Base-by-base conservation (phyloP, 257 asterid genomes). In the Ligustrum vulgare region DNA sequence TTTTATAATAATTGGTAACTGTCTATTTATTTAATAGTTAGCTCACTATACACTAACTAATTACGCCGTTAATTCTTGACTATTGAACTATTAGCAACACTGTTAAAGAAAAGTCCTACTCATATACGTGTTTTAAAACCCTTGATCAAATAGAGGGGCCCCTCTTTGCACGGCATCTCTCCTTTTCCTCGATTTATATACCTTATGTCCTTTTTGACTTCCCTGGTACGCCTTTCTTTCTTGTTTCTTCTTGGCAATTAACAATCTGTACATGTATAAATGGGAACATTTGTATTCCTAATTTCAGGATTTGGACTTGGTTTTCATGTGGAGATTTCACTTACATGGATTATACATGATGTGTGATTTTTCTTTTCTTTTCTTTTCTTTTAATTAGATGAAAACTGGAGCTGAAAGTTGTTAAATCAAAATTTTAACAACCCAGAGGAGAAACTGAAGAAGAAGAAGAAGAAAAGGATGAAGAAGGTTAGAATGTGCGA, bases 81-180 rank as follows among this genome's bases (percentile, higher is more conserved):
- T 43, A 2, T 36, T 36, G 39, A 8, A 35, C 6, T 39, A 39
- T 39, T 39, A 39, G 47, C 47, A 39, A 41, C 1, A 41, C 16
- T 41, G 49, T 41, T 41, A 10, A 41, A 41, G 49, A 11, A 41
- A 11, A 41, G 16, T 16, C 60, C 6, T 49, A 11, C 13, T 49
- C 60, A 54, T n/a, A n/a, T n/a, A 54, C 56, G 56, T 45, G 56
- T 65, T 87, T 78, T 65, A 74, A 70, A 15, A 77, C 74, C 25
- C 63, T 36, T 75, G 58, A 77, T 74, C 80, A 23, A 81, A 80
- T 84, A 78, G 80, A 79, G 75, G 76, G 86, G 80, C 33, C 85
- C 88, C 54, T 65, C 72, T 58, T 34, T 45, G 83, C 73, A 71
- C 73, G 81, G 84, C 85, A 81, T 81, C 80, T 56, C 75, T 81